These are phyloP conservation scores for Volvox reticuliferus DNA, from an alignment of 139 green algal species.

Conservation along the genomic window DNA sequence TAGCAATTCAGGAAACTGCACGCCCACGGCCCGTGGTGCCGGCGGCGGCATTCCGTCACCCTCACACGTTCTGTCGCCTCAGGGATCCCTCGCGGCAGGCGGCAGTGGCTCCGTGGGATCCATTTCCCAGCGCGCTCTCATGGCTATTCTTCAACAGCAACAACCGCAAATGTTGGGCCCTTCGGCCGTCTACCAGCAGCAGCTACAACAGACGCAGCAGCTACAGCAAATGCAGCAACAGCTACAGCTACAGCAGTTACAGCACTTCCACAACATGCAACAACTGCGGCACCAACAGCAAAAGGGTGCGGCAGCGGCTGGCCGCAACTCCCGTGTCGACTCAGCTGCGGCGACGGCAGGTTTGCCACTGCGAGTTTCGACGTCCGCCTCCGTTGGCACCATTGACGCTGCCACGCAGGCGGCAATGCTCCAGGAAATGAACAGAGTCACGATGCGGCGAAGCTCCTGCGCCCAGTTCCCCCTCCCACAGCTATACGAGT, in stretches of 20 bases:
- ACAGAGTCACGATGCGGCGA: not conserved
- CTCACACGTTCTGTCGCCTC: not conserved
- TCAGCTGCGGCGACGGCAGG: not conserved
- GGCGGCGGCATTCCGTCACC: not conserved
- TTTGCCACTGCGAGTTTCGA: not conserved
- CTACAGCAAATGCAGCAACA: not conserved
- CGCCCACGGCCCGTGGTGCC: not conserved
- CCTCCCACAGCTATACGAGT: not conserved
- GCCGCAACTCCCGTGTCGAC: not conserved
- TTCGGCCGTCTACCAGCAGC: not conserved
- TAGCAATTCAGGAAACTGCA: not conserved
- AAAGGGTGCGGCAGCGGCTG: not conserved
- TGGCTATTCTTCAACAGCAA: not conserved
- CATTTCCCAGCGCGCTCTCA: not conserved
- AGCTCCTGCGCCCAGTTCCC: not conserved
- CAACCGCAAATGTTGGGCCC: not conserved
- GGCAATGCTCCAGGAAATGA: not conserved
- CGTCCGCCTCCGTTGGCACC: not conserved
- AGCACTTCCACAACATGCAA: not conserved
- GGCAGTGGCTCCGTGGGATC: not conserved
- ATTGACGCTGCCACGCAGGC: not conserved
- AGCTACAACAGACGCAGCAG: slow-evolving; percentile 6
- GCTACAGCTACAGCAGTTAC: slow-evolving; percentile 1
- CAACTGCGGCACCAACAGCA: slow-evolving; percentile 5
- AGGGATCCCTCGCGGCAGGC: not conserved